Conservation (phyloP, 768 basidiomycete genomes). For the Gyrodon lividus region DNA sequence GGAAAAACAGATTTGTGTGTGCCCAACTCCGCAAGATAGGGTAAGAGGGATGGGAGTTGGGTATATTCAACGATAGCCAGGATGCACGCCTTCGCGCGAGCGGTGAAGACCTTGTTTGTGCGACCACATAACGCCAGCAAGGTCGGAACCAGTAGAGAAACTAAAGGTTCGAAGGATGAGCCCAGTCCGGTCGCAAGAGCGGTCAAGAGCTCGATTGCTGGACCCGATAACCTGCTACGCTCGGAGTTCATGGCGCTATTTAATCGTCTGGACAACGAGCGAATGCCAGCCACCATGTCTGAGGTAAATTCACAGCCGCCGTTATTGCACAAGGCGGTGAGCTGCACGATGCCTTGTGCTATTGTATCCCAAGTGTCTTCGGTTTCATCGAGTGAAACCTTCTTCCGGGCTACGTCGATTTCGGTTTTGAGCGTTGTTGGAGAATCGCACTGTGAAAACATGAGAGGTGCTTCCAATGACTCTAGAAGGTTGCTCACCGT, state of each 20-base stretch:
- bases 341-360: constrained; percentile 42
- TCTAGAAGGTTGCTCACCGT: constrained; percentile 10
- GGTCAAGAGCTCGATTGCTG: constrained; percentile 62
- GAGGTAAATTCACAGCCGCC: constrained; percentile 51
- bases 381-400: constrained; percentile 53
- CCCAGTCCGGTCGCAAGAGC: constrained; percentile 56
- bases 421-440: constrained; percentile 34
- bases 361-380: constrained; percentile 83
- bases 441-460: constrained; percentile 31
- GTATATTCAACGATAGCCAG: constrained; percentile 62
- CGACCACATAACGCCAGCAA: constrained; percentile 67
- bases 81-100: constrained; percentile 62
- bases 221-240: constrained; percentile 66
- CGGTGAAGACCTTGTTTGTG: constrained; percentile 75
- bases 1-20: constrained; percentile 70
- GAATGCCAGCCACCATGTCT: constrained; percentile 51
- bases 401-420: constrained; percentile 42
- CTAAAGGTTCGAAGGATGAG: constrained; percentile 61
- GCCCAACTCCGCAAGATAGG: constrained; percentile 52
- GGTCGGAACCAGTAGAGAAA: constrained; percentile 65
- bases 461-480: background rate
- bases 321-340: constrained; percentile 50
- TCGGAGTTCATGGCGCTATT: constrained; percentile 68
- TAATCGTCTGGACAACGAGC: constrained; percentile 51
- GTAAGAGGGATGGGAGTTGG: constrained; percentile 61